Conservation (phyloP, 768 basidiomycete species). For the Filobasidium floriforme region DNA sequence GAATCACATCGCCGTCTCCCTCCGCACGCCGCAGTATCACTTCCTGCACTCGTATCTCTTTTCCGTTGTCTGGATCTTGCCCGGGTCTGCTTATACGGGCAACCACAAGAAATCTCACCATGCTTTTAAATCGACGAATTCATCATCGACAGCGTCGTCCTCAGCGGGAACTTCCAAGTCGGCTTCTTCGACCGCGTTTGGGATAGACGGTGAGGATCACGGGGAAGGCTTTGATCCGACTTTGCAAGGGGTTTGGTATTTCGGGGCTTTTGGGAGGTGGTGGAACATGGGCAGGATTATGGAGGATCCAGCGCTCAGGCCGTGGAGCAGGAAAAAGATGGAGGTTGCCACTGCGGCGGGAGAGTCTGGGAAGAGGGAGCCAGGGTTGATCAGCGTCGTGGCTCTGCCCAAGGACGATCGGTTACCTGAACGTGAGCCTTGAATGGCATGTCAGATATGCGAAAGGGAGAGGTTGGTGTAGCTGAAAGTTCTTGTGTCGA, state of each 20-base stretch:
- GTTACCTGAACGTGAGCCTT: constrained; percentile 11
- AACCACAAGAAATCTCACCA: constrained; percentile 49
- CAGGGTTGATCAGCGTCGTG: constrained; percentile 19
- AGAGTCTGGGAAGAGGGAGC: constrained; percentile 9
- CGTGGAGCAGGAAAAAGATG: constrained; percentile 25
- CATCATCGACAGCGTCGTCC: not conserved
- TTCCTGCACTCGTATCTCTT: constrained; percentile 81
- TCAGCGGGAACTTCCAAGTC: constrained; percentile 8
- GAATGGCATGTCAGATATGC: not conserved
- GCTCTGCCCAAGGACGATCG: constrained; percentile 22
- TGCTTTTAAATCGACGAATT: constrained; percentile 43
- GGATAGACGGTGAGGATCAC: constrained; percentile 21
- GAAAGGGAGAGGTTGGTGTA: too few species aligned
- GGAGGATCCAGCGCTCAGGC: constrained; percentile 37
- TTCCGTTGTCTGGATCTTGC: constrained; percentile 58
- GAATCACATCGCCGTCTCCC: constrained; percentile 81
- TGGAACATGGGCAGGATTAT: constrained; percentile 73
- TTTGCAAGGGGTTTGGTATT: constrained; percentile 66
- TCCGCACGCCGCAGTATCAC: constrained; percentile 82
- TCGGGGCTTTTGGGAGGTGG: constrained; percentile 86
- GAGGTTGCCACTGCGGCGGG: constrained; percentile 12
- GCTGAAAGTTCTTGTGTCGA: not conserved
- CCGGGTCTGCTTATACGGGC: not conserved
- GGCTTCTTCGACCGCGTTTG: constrained; percentile 12
- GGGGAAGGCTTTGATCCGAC: constrained; percentile 22